These are phyloP conservation scores for Vaccinium macrocarpon DNA, from an alignment of 148 eudicot genomes.

Conservation along the genomic window DNA sequence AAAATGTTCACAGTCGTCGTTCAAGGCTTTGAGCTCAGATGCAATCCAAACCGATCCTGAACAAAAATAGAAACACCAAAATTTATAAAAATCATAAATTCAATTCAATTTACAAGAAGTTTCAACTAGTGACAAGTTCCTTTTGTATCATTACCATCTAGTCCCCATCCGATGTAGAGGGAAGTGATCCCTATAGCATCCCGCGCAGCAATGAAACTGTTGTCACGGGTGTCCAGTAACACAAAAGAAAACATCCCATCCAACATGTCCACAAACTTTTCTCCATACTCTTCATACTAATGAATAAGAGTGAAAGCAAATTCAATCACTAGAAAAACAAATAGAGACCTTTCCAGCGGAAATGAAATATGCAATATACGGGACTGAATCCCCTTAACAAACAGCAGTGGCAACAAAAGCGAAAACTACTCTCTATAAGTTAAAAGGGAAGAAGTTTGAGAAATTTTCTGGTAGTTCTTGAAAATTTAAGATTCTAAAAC, in stretches of 20 bases:
- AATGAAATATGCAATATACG: no score
- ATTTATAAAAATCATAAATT: background rate
- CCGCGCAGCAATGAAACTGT: slow-evolving; percentile 81
- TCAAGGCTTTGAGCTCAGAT: slow-evolving; percentile 78
- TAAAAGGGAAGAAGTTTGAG: background rate
- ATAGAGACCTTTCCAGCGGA: background rate
- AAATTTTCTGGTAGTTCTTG: background rate
- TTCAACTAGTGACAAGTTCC: background rate
- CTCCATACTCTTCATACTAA: slow-evolving; percentile 94
- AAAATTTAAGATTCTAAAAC: background rate
- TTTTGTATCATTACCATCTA: slow-evolving; percentile 56
- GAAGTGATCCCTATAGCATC: slow-evolving; percentile 91
- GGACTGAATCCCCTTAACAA: no score
- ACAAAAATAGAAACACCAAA: slow-evolving; percentile 1
- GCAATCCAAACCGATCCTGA: slow-evolving; percentile 89
- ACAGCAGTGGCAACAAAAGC: no score
- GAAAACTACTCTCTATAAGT: background rate
- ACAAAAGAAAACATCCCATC: slow-evolving; percentile 95
- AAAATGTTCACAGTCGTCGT: slow-evolving; percentile 90
- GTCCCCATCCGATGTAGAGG: slow-evolving; percentile 94
- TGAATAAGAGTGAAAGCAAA: background rate
- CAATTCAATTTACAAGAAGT: background rate
- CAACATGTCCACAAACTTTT: slow-evolving; percentile 79
- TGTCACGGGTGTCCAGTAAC: slow-evolving; percentile 75
- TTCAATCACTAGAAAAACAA: background rate